phyloP scores from a whole-genome alignment of 2,329 filamentous ascomycete genomes.

The Cordyceps cicadae region DNA sequence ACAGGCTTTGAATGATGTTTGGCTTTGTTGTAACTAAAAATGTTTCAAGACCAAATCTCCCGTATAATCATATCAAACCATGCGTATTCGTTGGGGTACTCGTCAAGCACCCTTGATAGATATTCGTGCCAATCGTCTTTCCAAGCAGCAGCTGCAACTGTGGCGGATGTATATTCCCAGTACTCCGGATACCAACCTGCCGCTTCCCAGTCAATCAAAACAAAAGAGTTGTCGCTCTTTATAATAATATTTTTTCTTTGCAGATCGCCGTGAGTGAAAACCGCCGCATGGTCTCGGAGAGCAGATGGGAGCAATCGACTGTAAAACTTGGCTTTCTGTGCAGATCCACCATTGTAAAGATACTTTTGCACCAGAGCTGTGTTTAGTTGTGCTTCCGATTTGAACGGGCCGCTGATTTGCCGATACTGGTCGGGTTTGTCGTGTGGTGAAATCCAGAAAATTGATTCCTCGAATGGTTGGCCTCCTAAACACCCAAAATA shows the following conservation, averaged over 20 bases:
- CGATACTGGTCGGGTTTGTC: not conserved
- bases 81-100: constrained; percentile 16
- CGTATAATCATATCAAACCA: constrained; percentile 16
- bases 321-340: not conserved
- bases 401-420: constrained; percentile 12
- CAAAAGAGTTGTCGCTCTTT: constrained; percentile 9
- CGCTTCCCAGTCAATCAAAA: constrained; percentile 19
- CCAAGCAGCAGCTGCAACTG: constrained; percentile 14
- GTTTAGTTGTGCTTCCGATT: constrained; percentile 12
- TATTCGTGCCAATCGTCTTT: constrained; percentile 18
- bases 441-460: constrained; percentile 13
- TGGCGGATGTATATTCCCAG: constrained; percentile 18
- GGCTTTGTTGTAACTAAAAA: too few species aligned
- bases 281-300: not conserved
- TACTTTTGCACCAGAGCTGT: constrained; percentile 14
- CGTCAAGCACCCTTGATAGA: constrained; percentile 14
- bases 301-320: not conserved
- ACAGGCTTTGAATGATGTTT: too few species aligned
- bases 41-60: constrained; percentile 14
- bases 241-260: constrained; percentile 19
- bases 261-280: constrained; percentile 18
- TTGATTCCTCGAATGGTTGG: constrained; percentile 14
- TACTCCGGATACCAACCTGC: constrained; percentile 18
- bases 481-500: constrained; percentile 16
- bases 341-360: constrained; percentile 11